These are phyloP conservation scores for Suillus subluteus DNA, from an alignment of 768 basidiomycete genomes.

Conservation along the genomic window DNA sequence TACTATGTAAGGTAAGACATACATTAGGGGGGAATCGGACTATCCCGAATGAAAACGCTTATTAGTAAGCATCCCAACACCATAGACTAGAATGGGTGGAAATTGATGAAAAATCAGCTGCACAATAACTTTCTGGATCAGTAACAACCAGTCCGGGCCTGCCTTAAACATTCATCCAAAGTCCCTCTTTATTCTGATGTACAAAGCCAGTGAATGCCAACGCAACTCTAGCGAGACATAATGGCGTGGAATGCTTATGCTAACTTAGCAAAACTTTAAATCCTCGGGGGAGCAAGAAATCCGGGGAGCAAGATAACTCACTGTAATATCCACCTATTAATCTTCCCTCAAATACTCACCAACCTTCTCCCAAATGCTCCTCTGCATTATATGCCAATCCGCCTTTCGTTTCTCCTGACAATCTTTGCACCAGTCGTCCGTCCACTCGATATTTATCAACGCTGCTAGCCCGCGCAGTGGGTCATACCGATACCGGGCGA, in stretches of 20 bases:
- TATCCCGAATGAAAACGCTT: too few species aligned
- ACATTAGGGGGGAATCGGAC: too few species aligned
- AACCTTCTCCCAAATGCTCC: conserved; percentile 1
- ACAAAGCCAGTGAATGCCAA: not conserved
- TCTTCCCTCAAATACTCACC: not conserved
- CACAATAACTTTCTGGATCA: too few species aligned
- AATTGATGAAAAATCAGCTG: too few species aligned
- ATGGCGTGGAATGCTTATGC: not conserved
- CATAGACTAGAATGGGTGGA: too few species aligned
- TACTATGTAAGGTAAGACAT: not conserved
- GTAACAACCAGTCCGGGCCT: too few species aligned
- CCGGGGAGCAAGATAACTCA: not conserved
- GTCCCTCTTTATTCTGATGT: not conserved
- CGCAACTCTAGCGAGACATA: not conserved
- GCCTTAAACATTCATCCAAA: not conserved
- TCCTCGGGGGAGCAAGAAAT: not conserved
- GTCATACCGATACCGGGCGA: conserved; percentile 34
- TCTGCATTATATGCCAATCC: not conserved
- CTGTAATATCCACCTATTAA: not conserved
- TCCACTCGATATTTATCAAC: conserved; percentile 31
- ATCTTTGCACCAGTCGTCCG: conserved; percentile 34
- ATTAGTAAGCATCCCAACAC: too few species aligned
- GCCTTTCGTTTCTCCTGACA: conserved; percentile 32
- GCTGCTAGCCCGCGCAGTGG: conserved; percentile 39
- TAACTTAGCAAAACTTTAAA: not conserved